Percentiles rank a stretch among this genome's conserved stretches.
Conservation (phyloP, 106 monocot species). For the Allium fistulosum region DNA sequence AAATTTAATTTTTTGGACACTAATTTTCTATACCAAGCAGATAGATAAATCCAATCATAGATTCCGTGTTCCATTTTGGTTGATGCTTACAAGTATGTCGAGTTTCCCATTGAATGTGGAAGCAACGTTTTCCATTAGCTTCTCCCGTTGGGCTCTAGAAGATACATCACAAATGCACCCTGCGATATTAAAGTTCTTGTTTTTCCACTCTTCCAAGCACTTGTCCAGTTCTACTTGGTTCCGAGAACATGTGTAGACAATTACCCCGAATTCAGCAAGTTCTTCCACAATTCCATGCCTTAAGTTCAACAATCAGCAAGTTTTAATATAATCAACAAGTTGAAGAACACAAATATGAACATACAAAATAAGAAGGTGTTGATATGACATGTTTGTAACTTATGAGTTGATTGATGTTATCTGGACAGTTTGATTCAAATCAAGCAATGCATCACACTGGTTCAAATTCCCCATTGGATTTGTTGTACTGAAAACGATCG, state of each 20-base stretch:
- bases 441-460: too few species aligned
- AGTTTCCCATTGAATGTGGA: constrained; percentile 56
- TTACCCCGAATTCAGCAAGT: constrained; percentile 48
- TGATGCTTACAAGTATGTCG: constrained; percentile 62
- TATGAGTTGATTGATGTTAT: too few species aligned
- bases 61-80: not conserved
- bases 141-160: not conserved
- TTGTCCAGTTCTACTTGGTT: constrained; percentile 50
- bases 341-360: too few species aligned
- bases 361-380: too few species aligned
- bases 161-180: constrained; percentile 60
- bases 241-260: constrained; percentile 75
- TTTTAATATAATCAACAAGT: too few species aligned
- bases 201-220: constrained; percentile 41
- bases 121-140: constrained; percentile 20
- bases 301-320: not conserved
- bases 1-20: not conserved
- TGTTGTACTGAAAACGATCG: too few species aligned
- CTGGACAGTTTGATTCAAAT: too few species aligned
- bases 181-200: constrained; percentile 32
- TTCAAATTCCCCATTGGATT: too few species aligned
- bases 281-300: constrained; percentile 58
- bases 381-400: too few species aligned
- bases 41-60: not conserved
- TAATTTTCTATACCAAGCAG: not conserved